Evolutionary conservation across 2,329 filamentous ascomycete genomes (phyloP).

Genomic region (Stagonosporopsis vannaccii): DNA sequence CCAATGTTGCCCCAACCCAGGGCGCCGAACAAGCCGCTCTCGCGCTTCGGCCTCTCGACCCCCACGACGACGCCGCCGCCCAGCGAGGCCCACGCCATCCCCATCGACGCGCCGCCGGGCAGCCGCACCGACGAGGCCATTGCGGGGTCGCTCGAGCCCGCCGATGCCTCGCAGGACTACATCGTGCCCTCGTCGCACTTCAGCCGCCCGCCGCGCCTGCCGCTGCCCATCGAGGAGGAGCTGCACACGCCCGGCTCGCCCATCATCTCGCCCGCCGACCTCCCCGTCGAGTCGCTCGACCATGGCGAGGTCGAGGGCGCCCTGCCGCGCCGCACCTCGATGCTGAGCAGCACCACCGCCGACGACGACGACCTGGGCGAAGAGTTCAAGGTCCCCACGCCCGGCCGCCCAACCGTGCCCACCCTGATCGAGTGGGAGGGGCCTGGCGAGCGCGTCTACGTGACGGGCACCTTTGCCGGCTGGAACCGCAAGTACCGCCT

Average conservation of each 20-base stretch:
- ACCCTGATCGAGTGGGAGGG: constrained; percentile 86
- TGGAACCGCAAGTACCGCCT: constrained; percentile 96
- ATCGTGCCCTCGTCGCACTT: constrained; percentile 53
- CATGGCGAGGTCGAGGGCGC: constrained; percentile 56
- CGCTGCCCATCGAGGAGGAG: constrained; percentile 92
- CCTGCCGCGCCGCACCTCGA: constrained; percentile 63
- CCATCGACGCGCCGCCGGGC: constrained; percentile 38
- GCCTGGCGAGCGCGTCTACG: constrained; percentile 88
- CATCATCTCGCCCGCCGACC: constrained; percentile 76
- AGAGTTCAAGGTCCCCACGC: constrained; percentile 66
- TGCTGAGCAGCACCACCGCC: constrained; percentile 64
- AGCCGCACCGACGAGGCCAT: constrained; percentile 19
- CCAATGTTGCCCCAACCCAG: constrained; percentile 90
- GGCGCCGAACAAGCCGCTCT: constrained; percentile 80
- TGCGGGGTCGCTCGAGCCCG: constrained; percentile 37
- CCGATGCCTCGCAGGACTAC: constrained; percentile 47
- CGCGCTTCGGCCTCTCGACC: constrained; percentile 66
- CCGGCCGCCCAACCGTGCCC: constrained; percentile 79
- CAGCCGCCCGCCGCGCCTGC: constrained; percentile 82
- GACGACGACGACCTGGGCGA: constrained; percentile 72
- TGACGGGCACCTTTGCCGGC: constrained; percentile 95
- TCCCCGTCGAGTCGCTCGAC: constrained; percentile 56
- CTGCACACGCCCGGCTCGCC: constrained; percentile 88
- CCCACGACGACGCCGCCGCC: constrained; percentile 7
- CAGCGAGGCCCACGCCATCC: constrained; percentile 44